Percentiles rank a stretch among this genome's conserved stretches.
Evolutionary conservation across 2,329 filamentous ascomycete species (phyloP).

Genomic region (Apiospora hydei): DNA sequence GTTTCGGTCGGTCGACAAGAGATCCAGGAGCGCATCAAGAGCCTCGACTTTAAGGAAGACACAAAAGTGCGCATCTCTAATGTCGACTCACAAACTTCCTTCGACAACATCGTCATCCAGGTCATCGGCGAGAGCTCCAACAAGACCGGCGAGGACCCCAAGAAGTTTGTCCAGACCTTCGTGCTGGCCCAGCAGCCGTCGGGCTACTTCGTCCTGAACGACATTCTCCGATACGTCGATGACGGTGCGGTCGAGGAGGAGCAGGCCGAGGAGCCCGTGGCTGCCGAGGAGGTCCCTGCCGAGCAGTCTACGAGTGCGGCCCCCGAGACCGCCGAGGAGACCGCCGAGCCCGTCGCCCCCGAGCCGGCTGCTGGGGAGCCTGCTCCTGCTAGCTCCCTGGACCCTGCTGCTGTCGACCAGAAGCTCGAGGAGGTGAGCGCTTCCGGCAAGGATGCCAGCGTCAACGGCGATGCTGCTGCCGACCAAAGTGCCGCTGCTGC

Average conservation of each 20-base stretch:
- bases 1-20: constrained; percentile 91
- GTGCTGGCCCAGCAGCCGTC: constrained; percentile 95
- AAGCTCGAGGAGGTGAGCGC: constrained; percentile 73
- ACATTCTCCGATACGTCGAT: constrained; percentile 92
- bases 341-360: constrained; percentile 40
- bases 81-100: constrained; percentile 93
- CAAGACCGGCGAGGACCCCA: constrained; percentile 80
- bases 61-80: constrained; percentile 99
- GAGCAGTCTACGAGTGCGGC: constrained; percentile 45
- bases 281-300: constrained; percentile 34
- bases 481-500: constrained; percentile 44
- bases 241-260: constrained; percentile 79
- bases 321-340: constrained; percentile 28
- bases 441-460: constrained; percentile 48
- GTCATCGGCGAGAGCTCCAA: constrained; percentile 98
- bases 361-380: constrained; percentile 42
- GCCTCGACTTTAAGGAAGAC: constrained; percentile 86
- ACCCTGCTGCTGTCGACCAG: constrained; percentile 65
- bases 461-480: constrained; percentile 50
- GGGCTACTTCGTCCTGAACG: constrained; percentile 97
- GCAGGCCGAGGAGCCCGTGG: constrained; percentile 52
- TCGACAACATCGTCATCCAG: constrained; percentile 94
- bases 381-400: constrained; percentile 45
- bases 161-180: constrained; percentile 98
- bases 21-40: constrained; percentile 93